Percentiles rank a stretch among this genome's conserved stretches.
Conservation (phyloP, 2,329 filamentous ascomycete genomes). For the Immersiporthe knoxdaviesiana region DNA sequence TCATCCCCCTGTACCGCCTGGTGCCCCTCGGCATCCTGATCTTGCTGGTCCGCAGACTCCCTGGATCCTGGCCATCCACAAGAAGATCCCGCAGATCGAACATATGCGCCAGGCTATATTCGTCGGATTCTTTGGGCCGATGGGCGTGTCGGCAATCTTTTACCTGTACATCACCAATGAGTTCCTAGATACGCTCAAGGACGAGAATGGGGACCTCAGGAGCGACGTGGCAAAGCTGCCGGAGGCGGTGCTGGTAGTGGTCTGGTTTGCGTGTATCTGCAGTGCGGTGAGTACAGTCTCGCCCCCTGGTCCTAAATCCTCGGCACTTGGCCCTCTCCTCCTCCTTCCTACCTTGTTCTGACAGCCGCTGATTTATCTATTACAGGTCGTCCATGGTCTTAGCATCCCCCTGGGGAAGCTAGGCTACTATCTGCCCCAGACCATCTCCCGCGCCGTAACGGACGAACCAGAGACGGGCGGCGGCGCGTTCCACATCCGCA, state of each 20-base stretch:
- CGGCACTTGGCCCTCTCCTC: not conserved
- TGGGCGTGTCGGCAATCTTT: constrained; percentile 89
- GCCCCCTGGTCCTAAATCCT: not conserved
- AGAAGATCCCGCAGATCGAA: constrained; percentile 78
- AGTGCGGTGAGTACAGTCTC: constrained; percentile 69
- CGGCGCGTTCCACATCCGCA: constrained; percentile 38
- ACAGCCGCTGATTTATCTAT: not conserved
- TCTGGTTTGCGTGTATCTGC: constrained; percentile 86
- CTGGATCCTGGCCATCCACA: constrained; percentile 73
- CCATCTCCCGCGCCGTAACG: constrained; percentile 54
- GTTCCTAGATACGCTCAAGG: constrained; percentile 62
- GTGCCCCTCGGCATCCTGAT: constrained; percentile 75
- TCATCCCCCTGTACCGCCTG: constrained; percentile 76
- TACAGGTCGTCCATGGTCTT: constrained; percentile 75
- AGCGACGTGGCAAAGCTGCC: constrained; percentile 67
- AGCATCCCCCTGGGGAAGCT: constrained; percentile 78
- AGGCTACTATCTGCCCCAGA: constrained; percentile 64
- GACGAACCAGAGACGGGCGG: constrained; percentile 31
- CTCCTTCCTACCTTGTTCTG: too few relatives aligned
- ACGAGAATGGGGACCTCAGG: constrained; percentile 62
- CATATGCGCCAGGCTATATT: constrained; percentile 76
- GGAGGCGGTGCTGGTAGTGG: constrained; percentile 70
- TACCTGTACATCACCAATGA: constrained; percentile 83
- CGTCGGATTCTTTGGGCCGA: constrained; percentile 90
- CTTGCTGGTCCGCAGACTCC: constrained; percentile 78